phyloP scores from a whole-genome alignment of 306 rosid genomes.

The Rosa chinensis region DNA sequence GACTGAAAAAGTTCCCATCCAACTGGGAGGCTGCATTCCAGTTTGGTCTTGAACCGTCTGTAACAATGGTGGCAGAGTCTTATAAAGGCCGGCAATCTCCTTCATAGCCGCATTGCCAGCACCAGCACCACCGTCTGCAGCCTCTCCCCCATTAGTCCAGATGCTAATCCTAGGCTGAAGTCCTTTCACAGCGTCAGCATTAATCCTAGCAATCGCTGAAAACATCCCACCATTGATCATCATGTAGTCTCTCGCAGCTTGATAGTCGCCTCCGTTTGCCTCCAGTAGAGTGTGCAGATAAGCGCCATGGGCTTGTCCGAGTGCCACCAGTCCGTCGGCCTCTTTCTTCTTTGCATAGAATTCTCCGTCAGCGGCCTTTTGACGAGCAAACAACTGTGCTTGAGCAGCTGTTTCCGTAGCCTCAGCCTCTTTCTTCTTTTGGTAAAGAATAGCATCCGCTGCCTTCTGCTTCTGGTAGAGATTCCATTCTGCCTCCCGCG shows the following conservation, averaged over 20 bases:
- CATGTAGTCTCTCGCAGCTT: conserved; percentile 16
- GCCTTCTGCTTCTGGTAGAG: conserved; percentile 24
- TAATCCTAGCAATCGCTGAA: conserved; percentile 32
- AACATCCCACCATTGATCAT: conserved; percentile 25
- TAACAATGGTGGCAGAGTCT: conserved; percentile 39
- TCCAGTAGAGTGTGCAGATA: conserved; percentile 6
- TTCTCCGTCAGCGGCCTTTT: conserved; percentile 33
- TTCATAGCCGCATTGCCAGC: conserved; percentile 23
- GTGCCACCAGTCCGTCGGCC: conserved; percentile 22
- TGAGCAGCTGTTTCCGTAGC: conserved; percentile 25
- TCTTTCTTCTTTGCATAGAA: conserved; percentile 32
- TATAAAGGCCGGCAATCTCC: conserved; percentile 32
- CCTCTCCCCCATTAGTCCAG: conserved; percentile 19
- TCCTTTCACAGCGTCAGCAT: conserved; percentile 15
- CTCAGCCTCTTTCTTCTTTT: conserved; percentile 18
- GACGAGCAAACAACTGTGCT: conserved; percentile 11
- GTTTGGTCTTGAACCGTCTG: conserved; percentile 42
- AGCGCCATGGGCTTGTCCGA: conserved; percentile 16
- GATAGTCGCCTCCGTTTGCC: conserved; percentile 19
- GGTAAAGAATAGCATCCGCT: conserved; percentile 25
- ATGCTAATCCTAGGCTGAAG: conserved; percentile 34
- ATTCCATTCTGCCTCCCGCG: conserved; percentile 29
- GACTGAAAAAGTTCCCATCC: conserved; percentile 38
- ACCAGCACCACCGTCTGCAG: not conserved
- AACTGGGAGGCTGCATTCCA: conserved; percentile 36